Percentiles rank a stretch among this genome's conserved stretches.
Evolutionary conservation across 2,329 filamentous ascomycete genomes (phyloP).

Genomic region (Fusarium humuli): DNA sequence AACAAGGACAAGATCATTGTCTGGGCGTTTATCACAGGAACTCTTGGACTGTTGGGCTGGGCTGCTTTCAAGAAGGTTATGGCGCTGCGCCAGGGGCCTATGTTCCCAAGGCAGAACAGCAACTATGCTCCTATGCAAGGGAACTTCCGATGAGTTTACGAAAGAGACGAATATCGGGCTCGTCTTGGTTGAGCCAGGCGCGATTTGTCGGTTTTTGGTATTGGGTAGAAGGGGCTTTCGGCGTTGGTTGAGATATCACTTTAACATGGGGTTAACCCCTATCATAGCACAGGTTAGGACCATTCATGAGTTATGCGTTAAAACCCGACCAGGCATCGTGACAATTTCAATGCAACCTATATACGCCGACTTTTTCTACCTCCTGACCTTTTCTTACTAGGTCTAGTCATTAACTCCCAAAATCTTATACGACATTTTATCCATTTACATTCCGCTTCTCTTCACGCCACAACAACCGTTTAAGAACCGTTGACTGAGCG

Average conservation of each 20-base stretch:
- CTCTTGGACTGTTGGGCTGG: conserved; percentile 69
- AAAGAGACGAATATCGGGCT: not conserved
- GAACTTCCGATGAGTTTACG: conserved; percentile 36
- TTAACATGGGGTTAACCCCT: conserved; percentile 18
- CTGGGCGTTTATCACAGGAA: conserved; percentile 71
- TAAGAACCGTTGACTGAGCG: conserved; percentile 63
- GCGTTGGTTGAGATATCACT: conserved; percentile 23
- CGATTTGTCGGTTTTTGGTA: not conserved
- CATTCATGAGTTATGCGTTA: conserved; percentile 17
- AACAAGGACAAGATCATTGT: conserved; percentile 75
- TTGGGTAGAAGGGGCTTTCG: conserved; percentile 16
- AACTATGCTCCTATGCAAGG: conserved; percentile 49
- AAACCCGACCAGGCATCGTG: conserved; percentile 38
- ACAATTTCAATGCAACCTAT: conserved; percentile 46
- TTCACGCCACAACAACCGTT: conserved; percentile 41
- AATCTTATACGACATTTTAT: conserved; percentile 15
- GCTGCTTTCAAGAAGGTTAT: conserved; percentile 64
- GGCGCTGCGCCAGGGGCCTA: conserved; percentile 54
- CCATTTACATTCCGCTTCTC: conserved; percentile 4
- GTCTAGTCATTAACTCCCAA: conserved; percentile 44
- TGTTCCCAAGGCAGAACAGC: conserved; percentile 45
- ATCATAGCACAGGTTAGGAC: conserved; percentile 1
- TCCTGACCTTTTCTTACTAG: conserved; percentile 32
- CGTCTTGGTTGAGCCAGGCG: not conserved
- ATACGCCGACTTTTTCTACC: conserved; percentile 43